Evolutionary conservation across 1,284 basidiomycete genomes (phyloP).

Genomic region (Exobasidium cylindrosporum): DNA sequence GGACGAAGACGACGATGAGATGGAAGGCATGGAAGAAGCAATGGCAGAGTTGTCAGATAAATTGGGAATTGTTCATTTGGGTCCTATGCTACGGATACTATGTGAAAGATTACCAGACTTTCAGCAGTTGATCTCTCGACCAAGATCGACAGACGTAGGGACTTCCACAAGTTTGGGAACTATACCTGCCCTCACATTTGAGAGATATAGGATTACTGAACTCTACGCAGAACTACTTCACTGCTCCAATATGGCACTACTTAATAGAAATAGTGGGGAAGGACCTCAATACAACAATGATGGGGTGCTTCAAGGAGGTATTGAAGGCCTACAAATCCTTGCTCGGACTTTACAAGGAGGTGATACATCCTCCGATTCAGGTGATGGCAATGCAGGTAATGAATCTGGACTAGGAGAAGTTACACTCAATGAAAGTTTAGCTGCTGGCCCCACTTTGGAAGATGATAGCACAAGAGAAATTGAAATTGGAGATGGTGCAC

Average conservation of each 20-base stretch:
- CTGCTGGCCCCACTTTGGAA: not conserved
- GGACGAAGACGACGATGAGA: constrained; percentile 51
- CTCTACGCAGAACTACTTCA: constrained; percentile 94
- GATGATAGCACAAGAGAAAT: not conserved
- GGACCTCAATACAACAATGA: constrained; percentile 50
- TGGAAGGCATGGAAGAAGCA: constrained; percentile 66
- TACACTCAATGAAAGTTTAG: not conserved
- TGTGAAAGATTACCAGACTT: constrained; percentile 70
- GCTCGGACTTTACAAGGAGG: constrained; percentile 45
- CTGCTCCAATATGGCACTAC: constrained; percentile 94
- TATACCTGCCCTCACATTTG: constrained; percentile 81
- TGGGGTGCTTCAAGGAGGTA: constrained; percentile 47
- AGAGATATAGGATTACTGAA: constrained; percentile 95
- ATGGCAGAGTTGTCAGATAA: constrained; percentile 83
- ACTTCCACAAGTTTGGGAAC: constrained; percentile 28
- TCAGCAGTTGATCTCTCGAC: constrained; percentile 69
- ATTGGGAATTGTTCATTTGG: constrained; percentile 91
- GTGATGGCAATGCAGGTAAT: constrained; percentile 20
- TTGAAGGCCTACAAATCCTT: constrained; percentile 53
- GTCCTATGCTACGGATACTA: constrained; percentile 75
- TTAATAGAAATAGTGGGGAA: constrained; percentile 67
- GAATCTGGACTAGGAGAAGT: not conserved
- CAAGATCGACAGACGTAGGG: constrained; percentile 69
- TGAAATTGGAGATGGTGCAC: not conserved
- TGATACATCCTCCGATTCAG: constrained; percentile 24